phyloP scores from a whole-genome alignment of 202 grass and related monocot genomes.

The Hordeum pubiflorum region DNA sequence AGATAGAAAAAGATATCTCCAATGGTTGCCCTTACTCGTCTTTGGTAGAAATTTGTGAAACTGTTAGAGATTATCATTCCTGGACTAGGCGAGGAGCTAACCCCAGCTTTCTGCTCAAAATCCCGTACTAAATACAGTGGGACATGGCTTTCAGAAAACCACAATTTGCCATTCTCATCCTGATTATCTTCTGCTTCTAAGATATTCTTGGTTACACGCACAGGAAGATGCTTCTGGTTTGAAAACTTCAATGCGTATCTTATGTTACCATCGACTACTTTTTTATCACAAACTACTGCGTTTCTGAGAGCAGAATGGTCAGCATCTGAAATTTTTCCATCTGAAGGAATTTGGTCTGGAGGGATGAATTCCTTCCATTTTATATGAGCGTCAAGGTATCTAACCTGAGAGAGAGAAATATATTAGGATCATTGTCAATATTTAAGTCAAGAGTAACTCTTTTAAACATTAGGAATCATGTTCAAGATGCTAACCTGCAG shows the following conservation, averaged over 20 bases:
- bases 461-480: conserved; percentile 10
- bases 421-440: conserved; percentile 23
- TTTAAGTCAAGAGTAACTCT: not conserved
- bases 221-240: conserved; percentile 91
- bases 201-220: conserved; percentile 82
- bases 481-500: conserved; percentile 55
- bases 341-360: conserved; percentile 68
- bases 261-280: conserved; percentile 55
- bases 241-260: conserved; percentile 72
- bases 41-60: conserved; percentile 41
- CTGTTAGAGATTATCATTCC: conserved; percentile 21
- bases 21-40: conserved; percentile 28
- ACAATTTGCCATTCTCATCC: conserved; percentile 50
- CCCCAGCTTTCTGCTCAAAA: conserved; percentile 58
- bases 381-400: conserved; percentile 88
- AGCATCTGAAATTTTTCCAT: conserved; percentile 58
- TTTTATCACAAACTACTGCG: conserved; percentile 81
- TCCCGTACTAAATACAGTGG: conserved; percentile 76
- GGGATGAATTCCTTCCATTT: conserved; percentile 88
- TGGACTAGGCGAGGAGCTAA: conserved; percentile 30
- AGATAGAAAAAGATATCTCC: conserved; percentile 75
- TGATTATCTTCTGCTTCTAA: conserved; percentile 63
- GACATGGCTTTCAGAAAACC: conserved; percentile 92
- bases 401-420: conserved; percentile 59
- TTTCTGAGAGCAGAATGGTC: conserved; percentile 79